Evolutionary conservation across 768 basidiomycete species (phyloP).

Genomic region (Cystoderma amianthinum): DNA sequence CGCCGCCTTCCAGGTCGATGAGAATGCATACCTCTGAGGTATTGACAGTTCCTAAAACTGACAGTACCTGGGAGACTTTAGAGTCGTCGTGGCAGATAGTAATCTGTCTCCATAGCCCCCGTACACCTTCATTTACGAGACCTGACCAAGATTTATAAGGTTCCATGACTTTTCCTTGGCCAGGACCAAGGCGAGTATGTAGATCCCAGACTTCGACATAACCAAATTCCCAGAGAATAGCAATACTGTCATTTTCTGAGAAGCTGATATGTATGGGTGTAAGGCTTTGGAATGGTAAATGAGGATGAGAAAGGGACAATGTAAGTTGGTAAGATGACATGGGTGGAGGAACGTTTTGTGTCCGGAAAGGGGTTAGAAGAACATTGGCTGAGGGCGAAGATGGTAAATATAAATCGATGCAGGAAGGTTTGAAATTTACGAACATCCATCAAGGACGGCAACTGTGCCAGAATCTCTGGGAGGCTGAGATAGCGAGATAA

Average conservation of each 20-base stretch:
- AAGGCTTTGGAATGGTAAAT: too few relatives aligned
- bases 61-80: constrained; percentile 15
- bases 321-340: constrained; percentile 67
- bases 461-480: constrained; percentile 81
- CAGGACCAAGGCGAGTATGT: constrained; percentile 52
- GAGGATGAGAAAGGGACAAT: constrained; percentile 10
- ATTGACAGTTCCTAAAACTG: constrained; percentile 31
- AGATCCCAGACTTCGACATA: constrained; percentile 65
- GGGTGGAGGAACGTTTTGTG: constrained; percentile 96
- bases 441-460: constrained; percentile 86
- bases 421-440: constrained; percentile 19
- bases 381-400: constrained; percentile 55
- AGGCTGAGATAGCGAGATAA: constrained; percentile 44
- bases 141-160: constrained; percentile 36
- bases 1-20: constrained; percentile 15
- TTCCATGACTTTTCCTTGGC: constrained; percentile 52
- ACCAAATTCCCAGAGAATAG: constrained; percentile 66
- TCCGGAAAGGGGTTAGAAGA: constrained; percentile 87
- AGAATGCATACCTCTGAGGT: constrained; percentile 25
- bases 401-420: too few relatives aligned
- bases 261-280: constrained; percentile 66
- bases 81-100: constrained; percentile 9
- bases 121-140: constrained; percentile 9
- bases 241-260: constrained; percentile 52
- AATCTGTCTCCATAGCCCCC: constrained; percentile 26